A percentile compares a stretch with the other conserved stretches of the same genome.
phyloP scores from a whole-genome alignment of 78 protist species.

The Dictyostelium purpureum region DNA sequence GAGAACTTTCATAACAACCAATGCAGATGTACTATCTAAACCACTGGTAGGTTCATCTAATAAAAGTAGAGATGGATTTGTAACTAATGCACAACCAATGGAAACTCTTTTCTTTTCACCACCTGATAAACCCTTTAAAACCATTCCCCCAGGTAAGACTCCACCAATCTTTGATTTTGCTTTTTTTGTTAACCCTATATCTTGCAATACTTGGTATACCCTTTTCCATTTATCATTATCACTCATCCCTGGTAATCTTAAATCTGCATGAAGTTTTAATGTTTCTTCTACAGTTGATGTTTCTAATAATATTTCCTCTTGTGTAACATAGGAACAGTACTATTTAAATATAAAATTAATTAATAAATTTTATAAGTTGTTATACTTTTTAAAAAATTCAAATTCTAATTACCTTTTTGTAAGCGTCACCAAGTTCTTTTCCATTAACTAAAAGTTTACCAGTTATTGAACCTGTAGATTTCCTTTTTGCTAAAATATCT shows the following conservation, averaged over 20 bases:
- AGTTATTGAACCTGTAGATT: conserved; percentile 32
- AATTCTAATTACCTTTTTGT: conserved; percentile 27
- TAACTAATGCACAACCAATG: conserved; percentile 83
- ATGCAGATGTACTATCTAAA: conserved; percentile 40
- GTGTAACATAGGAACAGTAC: conserved; percentile 36
- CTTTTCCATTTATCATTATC: neutral
- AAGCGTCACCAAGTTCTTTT: conserved; percentile 20
- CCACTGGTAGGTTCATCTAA: conserved; percentile 81
- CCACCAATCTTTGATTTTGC: conserved; percentile 31
- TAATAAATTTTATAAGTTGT: neutral
- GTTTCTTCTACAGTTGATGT: conserved; percentile 29
- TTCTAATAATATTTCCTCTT: conserved; percentile 23
- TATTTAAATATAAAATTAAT: too few species aligned
- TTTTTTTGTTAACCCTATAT: neutral
- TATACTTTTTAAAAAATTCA: neutral
- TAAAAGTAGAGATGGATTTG: conserved; percentile 61
- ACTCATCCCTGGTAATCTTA: neutral
- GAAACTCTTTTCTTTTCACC: conserved; percentile 90
- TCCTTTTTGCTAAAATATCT: conserved; percentile 74
- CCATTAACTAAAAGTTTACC: conserved; percentile 79
- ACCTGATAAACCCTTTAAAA: conserved; percentile 82
- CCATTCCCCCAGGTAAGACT: conserved; percentile 29
- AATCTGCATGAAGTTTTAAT: conserved; percentile 25
- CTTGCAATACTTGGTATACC: neutral
- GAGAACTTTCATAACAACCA: neutral